Base-by-base conservation (phyloP, 225 moss, liverwort and hornwort genomes). In the Sphagnum tenellum region DNA sequence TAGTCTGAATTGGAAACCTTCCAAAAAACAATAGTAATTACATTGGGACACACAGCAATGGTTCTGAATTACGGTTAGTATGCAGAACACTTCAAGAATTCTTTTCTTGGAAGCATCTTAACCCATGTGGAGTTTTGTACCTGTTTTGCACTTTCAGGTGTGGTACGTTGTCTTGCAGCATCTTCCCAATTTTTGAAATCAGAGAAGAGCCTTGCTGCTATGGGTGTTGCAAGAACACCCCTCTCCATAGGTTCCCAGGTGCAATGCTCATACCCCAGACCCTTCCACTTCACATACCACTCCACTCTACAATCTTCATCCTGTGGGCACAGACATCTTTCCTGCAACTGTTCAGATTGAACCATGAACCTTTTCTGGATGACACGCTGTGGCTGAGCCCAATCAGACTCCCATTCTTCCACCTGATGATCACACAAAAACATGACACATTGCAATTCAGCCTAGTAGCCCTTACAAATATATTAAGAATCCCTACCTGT, bases 241-340 rank as follows among this genome's bases (percentile, higher is more conserved):
- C 74, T 60, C 9, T 74, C 64, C 65, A 70, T 77, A 72, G 84
- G 75, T 70, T 96, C 96, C 96, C 96, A 96, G 44, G 92, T 90
- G 81, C 96, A 92, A 66, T 73, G 69, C 59, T 96, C 96, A 64
- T 96, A 92, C 57, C 90, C 86, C 51, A 90, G 71, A 57, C 88
- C 89, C 73, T 90, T 89, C 96, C 96, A 96, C 71, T 96, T 96
- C 12, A 96, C 87, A 73, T 75, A 88, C 88, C 96, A 96, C 68
- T 92, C 86, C 59, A 72, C 6, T 65, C 78, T 74, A 64, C 65
- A 29, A 50, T 67, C 75, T 75, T 69, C 72, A 57, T 61, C 59
- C 29, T 29, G 29, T 29, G 29, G 29, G 29, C 29, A 29, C 29
- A 29, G 29, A 29, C 29, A 29, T 29, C 29, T 29, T 29, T 29